Conservation (phyloP, 2,329 filamentous ascomycete genomes). For the Botryosphaeria dothidea region DNA sequence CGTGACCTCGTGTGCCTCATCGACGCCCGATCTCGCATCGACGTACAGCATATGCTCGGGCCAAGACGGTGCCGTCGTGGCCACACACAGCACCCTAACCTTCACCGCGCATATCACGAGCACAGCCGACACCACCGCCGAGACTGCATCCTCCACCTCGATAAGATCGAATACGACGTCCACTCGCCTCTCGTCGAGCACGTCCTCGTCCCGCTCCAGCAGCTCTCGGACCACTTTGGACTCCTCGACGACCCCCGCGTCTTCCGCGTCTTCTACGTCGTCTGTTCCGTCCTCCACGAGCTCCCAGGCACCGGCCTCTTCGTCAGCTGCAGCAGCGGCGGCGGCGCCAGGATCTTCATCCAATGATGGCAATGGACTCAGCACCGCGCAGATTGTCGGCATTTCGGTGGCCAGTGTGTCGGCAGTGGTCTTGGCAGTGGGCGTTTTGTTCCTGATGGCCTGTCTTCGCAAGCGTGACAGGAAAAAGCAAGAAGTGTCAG, state of each 20-base stretch:
- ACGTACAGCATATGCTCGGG: slow-evolving; percentile 40
- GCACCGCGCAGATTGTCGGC: slow-evolving; percentile 40
- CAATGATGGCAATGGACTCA: slow-evolving; percentile 27
- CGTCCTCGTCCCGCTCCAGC: slow-evolving; percentile 1
- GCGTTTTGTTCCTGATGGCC: slow-evolving; percentile 38
- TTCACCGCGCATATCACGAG: slow-evolving; percentile 24
- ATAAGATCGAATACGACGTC: not conserved
- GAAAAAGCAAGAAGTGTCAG: slow-evolving; percentile 25
- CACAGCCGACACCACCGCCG: not conserved
- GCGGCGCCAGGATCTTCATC: slow-evolving; percentile 20
- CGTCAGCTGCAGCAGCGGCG: not conserved
- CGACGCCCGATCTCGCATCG: slow-evolving; percentile 21
- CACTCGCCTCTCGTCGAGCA: not conserved
- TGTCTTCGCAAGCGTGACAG: slow-evolving; percentile 37
- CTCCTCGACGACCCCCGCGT: slow-evolving; percentile 1
- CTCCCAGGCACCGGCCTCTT: slow-evolving; percentile 3
- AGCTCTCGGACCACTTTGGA: not conserved
- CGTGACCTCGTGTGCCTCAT: slow-evolving; percentile 27
- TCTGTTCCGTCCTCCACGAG: slow-evolving; percentile 31
- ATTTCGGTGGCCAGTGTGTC: slow-evolving; percentile 39
- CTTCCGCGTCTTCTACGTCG: slow-evolving; percentile 31
- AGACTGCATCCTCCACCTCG: not conserved
- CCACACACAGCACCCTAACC: slow-evolving; percentile 38
- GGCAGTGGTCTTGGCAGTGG: slow-evolving; percentile 39
- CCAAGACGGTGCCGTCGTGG: slow-evolving; percentile 34